Evolutionary conservation across 306 rosid genomes (phyloP).

Genomic region (Castanea mollissima): DNA sequence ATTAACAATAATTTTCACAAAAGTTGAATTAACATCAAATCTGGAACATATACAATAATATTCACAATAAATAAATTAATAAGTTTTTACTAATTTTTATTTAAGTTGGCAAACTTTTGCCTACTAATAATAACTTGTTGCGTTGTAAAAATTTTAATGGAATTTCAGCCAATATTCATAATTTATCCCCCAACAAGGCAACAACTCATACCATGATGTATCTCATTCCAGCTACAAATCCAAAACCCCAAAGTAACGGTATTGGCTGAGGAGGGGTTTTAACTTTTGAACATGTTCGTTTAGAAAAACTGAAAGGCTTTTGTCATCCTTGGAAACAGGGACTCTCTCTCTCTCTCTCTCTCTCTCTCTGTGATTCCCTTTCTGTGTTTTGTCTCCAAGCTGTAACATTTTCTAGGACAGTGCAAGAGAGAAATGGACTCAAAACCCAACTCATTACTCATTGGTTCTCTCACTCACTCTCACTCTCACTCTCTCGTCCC

Average conservation of each 20-base stretch:
- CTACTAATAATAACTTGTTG: too few species aligned
- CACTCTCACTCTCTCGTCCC: slow-evolving; percentile 5
- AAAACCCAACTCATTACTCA: slow-evolving; percentile 27
- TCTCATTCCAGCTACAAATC: background rate
- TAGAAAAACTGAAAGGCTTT: slow-evolving; percentile 35
- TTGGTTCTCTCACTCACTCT: slow-evolving; percentile 35
- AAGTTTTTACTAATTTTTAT: too few species aligned
- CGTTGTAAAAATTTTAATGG: too few species aligned
- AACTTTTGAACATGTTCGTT: slow-evolving; percentile 16
- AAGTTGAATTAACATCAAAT: too few species aligned
- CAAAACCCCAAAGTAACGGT: slow-evolving; percentile 21
- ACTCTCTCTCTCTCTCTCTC: slow-evolving; percentile 14
- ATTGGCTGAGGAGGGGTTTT: slow-evolving; percentile 8
- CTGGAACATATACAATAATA: too few species aligned
- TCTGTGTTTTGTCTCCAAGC: slow-evolving; percentile 41
- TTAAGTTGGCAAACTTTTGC: too few species aligned
- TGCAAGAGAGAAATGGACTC: slow-evolving; percentile 38
- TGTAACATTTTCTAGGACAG: slow-evolving; percentile 45
- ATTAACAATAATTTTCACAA: too few species aligned
- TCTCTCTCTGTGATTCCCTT: slow-evolving; percentile 13
- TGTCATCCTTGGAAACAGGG: slow-evolving; percentile 47
- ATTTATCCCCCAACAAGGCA: background rate
- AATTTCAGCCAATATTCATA: background rate
- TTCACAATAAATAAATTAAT: too few species aligned
- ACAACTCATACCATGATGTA: background rate